A percentile compares a stretch with the other conserved stretches of the same genome.
Conservation (phyloP, 2,329 filamentous ascomycete genomes). For the Torrubiellomyces zombiae region DNA sequence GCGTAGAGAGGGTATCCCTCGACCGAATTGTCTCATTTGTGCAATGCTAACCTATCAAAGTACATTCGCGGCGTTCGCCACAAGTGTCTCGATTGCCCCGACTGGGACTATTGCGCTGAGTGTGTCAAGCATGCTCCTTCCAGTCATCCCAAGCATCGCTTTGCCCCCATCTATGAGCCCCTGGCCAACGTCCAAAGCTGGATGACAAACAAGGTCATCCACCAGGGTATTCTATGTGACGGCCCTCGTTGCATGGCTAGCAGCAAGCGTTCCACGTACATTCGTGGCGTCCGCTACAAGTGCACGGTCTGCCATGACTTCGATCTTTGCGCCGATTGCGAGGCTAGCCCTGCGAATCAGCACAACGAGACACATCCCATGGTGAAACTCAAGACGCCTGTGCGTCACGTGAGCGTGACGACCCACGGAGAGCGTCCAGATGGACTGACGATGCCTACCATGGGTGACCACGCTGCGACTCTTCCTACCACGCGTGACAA, state of each 20-base stretch:
- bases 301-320: conserved; percentile 89
- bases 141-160: conserved; percentile 71
- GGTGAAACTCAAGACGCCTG: conserved; percentile 90
- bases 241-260: conserved; percentile 63
- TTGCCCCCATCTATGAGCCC: conserved; percentile 72
- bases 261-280: conserved; percentile 47
- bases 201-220: conserved; percentile 26
- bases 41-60: conserved; percentile 11
- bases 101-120: conserved; percentile 84
- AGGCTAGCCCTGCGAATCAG: conserved; percentile 65
- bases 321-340: conserved; percentile 90
- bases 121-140: conserved; percentile 53
- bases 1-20: no score
- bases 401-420: conserved; percentile 73
- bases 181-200: conserved; percentile 19
- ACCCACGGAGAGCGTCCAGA: conserved; percentile 64
- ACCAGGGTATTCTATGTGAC: conserved; percentile 85
- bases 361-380: conserved; percentile 96
- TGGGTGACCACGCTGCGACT: conserved; percentile 46
- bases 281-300: conserved; percentile 83
- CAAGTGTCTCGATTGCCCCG: conserved; percentile 93
- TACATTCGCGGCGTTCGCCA: conserved; percentile 77
- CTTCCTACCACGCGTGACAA: conserved; percentile 33
- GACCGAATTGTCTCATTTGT: no score
- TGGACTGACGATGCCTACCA: conserved; percentile 44